These are phyloP conservation scores for Tolypocladium album DNA, from an alignment of 2,329 filamentous ascomycete genomes.

Conservation along the genomic window DNA sequence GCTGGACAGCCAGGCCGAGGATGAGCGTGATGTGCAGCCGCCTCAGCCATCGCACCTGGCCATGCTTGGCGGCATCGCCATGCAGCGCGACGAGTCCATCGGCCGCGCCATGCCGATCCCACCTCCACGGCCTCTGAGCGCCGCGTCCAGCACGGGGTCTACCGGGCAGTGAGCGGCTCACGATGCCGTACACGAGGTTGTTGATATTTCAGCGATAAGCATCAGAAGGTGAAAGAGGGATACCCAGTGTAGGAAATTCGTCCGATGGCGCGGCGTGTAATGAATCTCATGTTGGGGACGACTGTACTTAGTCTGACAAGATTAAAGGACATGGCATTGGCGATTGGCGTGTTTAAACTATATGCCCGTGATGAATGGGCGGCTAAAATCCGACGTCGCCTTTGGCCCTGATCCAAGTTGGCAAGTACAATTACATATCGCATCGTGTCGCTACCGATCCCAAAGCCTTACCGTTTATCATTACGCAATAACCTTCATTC, in stretches of 20 bases:
- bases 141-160: slow-evolving; percentile 31
- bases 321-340: background rate
- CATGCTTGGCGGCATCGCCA: slow-evolving; percentile 26
- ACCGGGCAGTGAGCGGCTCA: slow-evolving; percentile 20
- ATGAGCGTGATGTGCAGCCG: slow-evolving; percentile 22
- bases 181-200: background rate
- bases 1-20: slow-evolving; percentile 18
- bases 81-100: slow-evolving; percentile 25
- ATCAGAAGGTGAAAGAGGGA: background rate
- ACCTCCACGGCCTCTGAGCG: slow-evolving; percentile 25
- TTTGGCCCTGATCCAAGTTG: background rate
- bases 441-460: background rate
- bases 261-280: background rate
- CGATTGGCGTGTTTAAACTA: background rate
- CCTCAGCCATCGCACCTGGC: slow-evolving; percentile 9
- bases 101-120: slow-evolving; percentile 15
- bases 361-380: background rate
- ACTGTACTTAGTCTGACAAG: background rate
- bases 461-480: background rate
- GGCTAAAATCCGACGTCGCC: background rate
- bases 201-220: background rate
- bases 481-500: background rate
- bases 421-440: background rate
- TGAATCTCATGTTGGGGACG: background rate
- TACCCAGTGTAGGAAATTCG: background rate